Conservation (phyloP, 257 asterid species). For the Solanum habrochaites region DNA sequence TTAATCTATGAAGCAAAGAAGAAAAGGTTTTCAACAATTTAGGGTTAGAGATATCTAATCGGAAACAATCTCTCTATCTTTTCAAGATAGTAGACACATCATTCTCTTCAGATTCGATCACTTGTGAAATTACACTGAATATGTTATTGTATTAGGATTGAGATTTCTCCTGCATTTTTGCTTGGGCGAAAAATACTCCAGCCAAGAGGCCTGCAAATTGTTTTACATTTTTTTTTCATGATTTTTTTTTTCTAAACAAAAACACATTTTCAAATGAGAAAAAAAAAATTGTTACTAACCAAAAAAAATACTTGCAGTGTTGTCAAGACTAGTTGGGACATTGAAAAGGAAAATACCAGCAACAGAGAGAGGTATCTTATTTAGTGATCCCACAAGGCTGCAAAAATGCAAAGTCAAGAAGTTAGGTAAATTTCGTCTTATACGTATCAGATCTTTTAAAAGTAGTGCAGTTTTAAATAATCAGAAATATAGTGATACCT, state of each 20-base stretch:
- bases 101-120: neutral
- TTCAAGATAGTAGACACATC: neutral
- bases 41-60: constrained; percentile 9
- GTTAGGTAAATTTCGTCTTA: neutral
- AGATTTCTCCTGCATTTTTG: constrained; percentile 54
- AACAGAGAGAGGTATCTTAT: constrained; percentile 85
- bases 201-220: constrained; percentile 54
- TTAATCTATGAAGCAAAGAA: neutral
- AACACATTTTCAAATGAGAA: neutral
- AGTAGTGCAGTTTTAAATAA: neutral
- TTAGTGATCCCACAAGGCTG: constrained; percentile 89
- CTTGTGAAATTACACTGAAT: neutral
- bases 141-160: neutral
- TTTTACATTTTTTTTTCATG: neutral
- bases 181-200: constrained; percentile 80
- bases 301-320: constrained; percentile 64
- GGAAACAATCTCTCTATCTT: neutral
- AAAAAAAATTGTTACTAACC: constrained; percentile 28
- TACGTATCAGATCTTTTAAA: neutral
- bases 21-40: neutral
- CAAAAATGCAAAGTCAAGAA: neutral
- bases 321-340: constrained; percentile 73
- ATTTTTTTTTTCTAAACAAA: neutral
- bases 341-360: constrained; percentile 77
- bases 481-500: constrained; percentile 24